Evolutionary conservation across 2,329 filamentous ascomycete genomes (phyloP).

Genomic region (Xylariaceae sp.): DNA sequence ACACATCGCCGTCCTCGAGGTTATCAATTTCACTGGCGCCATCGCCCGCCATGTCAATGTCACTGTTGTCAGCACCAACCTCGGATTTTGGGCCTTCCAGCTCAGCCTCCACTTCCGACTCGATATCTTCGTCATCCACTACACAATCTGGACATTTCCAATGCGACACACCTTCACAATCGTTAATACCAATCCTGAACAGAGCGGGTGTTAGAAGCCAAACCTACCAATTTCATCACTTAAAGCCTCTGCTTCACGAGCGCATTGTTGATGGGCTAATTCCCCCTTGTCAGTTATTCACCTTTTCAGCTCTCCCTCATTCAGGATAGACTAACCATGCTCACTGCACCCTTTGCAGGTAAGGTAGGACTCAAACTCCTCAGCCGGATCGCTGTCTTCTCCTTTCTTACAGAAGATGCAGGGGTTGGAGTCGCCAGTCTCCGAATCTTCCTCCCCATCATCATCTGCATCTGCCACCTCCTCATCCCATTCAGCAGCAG

Average conservation of each 20-base stretch:
- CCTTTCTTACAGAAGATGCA: slow-evolving; percentile 29
- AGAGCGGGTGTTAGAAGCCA: slow-evolving; percentile 1
- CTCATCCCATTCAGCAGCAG: slow-evolving; percentile 28
- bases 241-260: slow-evolving; percentile 64
- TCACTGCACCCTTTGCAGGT: slow-evolving; percentile 74
- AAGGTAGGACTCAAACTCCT: slow-evolving; percentile 76
- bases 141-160: slow-evolving; percentile 51
- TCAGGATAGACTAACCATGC: slow-evolving; percentile 61
- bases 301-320: too few relatives aligned
- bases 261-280: slow-evolving; percentile 88
- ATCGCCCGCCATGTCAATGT: slow-evolving; percentile 18
- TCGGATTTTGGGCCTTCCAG: slow-evolving; percentile 9
- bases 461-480: slow-evolving; percentile 22
- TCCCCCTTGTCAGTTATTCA: slow-evolving; percentile 32
- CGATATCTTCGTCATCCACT: slow-evolving; percentile 25
- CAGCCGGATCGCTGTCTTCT: slow-evolving; percentile 42
- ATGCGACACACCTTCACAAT: slow-evolving; percentile 32
- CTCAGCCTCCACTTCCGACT: slow-evolving; percentile 23
- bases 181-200: slow-evolving; percentile 8
- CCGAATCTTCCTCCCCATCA: slow-evolving; percentile 30
- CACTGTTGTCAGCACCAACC: slow-evolving; percentile 22
- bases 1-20: slow-evolving; percentile 27
- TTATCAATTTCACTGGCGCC: slow-evolving; percentile 7
- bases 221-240: slow-evolving; percentile 58
- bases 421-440: slow-evolving; percentile 19